Base-by-base conservation (phyloP, 2,329 filamentous ascomycete species). In the Fusarium avenaceum region DNA sequence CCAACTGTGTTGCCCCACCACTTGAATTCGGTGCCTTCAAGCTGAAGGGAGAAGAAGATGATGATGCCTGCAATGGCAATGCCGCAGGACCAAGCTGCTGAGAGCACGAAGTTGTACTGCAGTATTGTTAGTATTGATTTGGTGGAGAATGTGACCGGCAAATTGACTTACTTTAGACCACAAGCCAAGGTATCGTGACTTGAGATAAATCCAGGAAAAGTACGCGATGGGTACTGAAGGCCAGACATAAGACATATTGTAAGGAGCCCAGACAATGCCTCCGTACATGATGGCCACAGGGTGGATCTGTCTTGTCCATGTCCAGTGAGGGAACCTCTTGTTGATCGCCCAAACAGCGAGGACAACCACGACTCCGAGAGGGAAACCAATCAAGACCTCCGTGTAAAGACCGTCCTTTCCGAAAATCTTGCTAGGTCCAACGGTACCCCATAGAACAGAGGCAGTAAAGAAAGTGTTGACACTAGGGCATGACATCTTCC, bases 401-500 rank as follows among this genome's bases (percentile, higher is more conserved):
- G 79, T 81, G 74, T 87, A 87, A 56, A 82, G 80, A 9, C 83
- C 83, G 11, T 80, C 74, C 20, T 76, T 75, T 4, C 85, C 84
- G 64, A 84, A 87, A 30, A 86, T 80, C 72, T 82, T 83, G 60
- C 77, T 76, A 0, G 84, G 84, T 0, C 85, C 84, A 38, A 87
- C 81, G 2, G 83, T 85, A 24, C 85, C 85, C 84, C 85, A 87
- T 6, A 87, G 77, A 1, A 87, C 81, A 0, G 84, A 83, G 2
- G 85, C 84, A 1, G 85, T 87, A 75, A 87, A 88, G 74, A 87
- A 86, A 6, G 83, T 85, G 72, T 85, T 85, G 69, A 85, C 81
- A 15, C 81, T 81, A 14, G 84, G 84, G 70, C 85, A 87, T 5
- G 81, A 83, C 69, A 86, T 80, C 55, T 81, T 82, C 75, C 83